Evolutionary conservation across 2,329 filamentous ascomycete genomes (phyloP).

Genomic region (Fusarium scirpi): DNA sequence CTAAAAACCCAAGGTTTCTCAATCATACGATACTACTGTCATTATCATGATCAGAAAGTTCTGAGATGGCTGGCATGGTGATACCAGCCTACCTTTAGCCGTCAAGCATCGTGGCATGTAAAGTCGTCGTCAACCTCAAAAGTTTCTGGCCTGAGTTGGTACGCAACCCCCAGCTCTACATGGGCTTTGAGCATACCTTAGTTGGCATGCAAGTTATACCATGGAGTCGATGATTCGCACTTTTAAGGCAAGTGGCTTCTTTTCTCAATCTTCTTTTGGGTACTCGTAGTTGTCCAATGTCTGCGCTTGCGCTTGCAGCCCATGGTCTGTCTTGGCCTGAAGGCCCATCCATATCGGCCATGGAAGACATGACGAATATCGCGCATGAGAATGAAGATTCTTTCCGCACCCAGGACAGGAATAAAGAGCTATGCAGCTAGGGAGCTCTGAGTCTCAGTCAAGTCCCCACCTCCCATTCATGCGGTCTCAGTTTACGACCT

Average conservation of each 20-base stretch:
- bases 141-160: constrained; percentile 6
- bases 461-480: constrained; percentile 13
- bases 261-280: constrained; percentile 13
- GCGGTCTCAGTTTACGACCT: constrained; percentile 39
- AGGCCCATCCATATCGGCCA: neutral
- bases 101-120: neutral
- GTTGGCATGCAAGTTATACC: neutral
- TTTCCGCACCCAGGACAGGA: neutral
- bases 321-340: constrained; percentile 14
- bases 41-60: neutral
- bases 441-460: constrained; percentile 17
- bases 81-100: neutral
- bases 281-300: neutral
- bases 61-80: neutral
- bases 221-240: neutral
- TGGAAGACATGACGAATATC: constrained; percentile 8
- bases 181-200: constrained; percentile 21
- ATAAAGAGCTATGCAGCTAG: constrained; percentile 24
- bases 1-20: neutral
- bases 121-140: constrained; percentile 12
- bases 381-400: neutral
- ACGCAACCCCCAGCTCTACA: constrained; percentile 24
- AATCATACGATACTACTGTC: neutral
- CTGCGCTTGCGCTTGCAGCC: neutral
- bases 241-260: constrained; percentile 27